phyloP scores from a whole-genome alignment of 1,284 basidiomycete genomes.

The Tranzscheliella williamsii region DNA sequence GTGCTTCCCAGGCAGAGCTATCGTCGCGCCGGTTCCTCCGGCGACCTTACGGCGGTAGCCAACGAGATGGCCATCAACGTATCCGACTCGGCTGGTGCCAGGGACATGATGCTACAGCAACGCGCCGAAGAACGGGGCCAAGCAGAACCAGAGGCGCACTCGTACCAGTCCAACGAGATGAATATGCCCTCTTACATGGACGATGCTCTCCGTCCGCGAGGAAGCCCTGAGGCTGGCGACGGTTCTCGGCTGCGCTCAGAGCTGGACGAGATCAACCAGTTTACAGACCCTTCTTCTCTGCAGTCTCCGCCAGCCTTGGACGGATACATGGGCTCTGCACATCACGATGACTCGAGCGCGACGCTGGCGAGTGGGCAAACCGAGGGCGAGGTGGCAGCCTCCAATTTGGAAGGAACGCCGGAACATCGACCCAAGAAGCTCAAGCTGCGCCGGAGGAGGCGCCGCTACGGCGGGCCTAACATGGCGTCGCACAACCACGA shows the following conservation, averaged over 20 bases:
- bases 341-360: background rate
- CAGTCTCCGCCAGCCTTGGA: background rate
- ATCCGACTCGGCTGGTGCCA: conserved; percentile 42
- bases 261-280: conserved; percentile 2
- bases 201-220: conserved; percentile 14
- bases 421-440: conserved; percentile 24
- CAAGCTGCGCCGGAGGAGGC: conserved; percentile 23
- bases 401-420: background rate
- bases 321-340: background rate
- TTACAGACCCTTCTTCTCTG: background rate
- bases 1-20: conserved; percentile 5
- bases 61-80: conserved; percentile 25
- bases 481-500: conserved; percentile 60
- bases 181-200: conserved; percentile 23
- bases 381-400: background rate
- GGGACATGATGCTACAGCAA: conserved; percentile 48
- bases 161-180: conserved; percentile 31
- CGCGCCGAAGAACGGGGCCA: conserved; percentile 35
- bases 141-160: conserved; percentile 24
- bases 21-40: conserved; percentile 7
- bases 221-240: background rate
- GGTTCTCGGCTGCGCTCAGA: conserved; percentile 1
- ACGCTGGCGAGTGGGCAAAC: background rate
- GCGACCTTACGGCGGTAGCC: conserved; percentile 12
- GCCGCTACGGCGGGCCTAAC: conserved; percentile 49